Percentiles rank a stretch among this genome's conserved stretches.
phyloP scores from a whole-genome alignment of 139 green algal genomes.

The Micractinium sp. region DNA sequence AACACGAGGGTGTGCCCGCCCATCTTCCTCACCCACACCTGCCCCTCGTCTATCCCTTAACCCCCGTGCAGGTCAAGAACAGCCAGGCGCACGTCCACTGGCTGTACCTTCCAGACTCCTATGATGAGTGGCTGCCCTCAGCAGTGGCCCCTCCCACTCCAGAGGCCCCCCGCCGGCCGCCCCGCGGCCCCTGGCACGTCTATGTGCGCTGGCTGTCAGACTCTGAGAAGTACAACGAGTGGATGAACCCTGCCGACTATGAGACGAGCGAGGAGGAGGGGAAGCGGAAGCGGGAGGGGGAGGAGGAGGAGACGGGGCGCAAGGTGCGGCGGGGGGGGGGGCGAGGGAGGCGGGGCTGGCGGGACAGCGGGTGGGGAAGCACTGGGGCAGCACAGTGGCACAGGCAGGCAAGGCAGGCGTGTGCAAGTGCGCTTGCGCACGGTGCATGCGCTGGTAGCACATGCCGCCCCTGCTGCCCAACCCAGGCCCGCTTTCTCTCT shows the following conservation, averaged over 20 bases:
- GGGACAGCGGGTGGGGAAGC: neutral
- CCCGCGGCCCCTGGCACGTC: constrained; percentile 61
- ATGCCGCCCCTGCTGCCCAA: neutral
- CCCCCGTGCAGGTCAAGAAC: constrained; percentile 42
- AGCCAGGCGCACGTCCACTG: constrained; percentile 74
- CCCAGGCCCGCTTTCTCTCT: neutral
- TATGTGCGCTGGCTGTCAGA: constrained; percentile 81
- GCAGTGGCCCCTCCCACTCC: constrained; percentile 11
- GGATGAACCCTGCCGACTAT: constrained; percentile 92
- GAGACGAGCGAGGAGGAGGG: constrained; percentile 58
- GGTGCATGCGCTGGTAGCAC: neutral
- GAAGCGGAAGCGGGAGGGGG: constrained; percentile 30
- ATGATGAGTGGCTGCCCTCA: constrained; percentile 81
- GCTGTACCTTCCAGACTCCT: constrained; percentile 86
- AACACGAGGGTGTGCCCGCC: neutral
- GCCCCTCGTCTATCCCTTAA: neutral
- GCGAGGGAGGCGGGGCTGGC: neutral
- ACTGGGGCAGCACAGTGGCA: neutral
- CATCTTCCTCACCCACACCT: neutral
- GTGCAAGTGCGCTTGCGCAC: neutral
- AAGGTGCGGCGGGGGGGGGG: constrained; percentile 2
- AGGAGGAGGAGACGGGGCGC: constrained; percentile 19
- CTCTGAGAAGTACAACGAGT: constrained; percentile 90
- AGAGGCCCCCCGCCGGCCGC: neutral
- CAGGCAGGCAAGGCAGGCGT: neutral